Percentiles rank a stretch among this genome's conserved stretches.
These are phyloP conservation scores for Pseudonitzschia delicatissima DNA, from an alignment of 108 stramenopile species.

Conservation along the genomic window DNA sequence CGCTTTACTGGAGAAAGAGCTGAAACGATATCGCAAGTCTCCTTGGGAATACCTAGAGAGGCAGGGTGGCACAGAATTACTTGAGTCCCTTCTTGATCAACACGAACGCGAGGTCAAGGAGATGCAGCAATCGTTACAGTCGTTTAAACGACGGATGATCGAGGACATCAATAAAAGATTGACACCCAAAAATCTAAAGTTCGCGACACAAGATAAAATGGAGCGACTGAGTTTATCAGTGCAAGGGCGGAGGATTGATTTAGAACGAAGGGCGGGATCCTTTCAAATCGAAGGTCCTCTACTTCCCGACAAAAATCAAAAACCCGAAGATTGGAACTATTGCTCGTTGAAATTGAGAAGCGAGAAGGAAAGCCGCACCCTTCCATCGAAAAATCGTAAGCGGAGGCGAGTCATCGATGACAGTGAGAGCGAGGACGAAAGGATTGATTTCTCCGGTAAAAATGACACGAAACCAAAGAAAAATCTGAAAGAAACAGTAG, in stretches of 20 bases:
- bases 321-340: constrained; percentile 41
- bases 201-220: constrained; percentile 54
- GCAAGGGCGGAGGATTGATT: constrained; percentile 16
- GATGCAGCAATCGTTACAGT: constrained; percentile 25
- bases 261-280: constrained; percentile 45
- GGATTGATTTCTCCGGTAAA: not conserved
- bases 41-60: constrained; percentile 45
- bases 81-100: constrained; percentile 49
- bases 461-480: not conserved
- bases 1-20: constrained; percentile 13
- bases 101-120: constrained; percentile 35
- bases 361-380: constrained; percentile 16
- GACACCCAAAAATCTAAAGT: constrained; percentile 29
- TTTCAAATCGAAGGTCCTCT: constrained; percentile 50
- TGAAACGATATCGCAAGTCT: constrained; percentile 22
- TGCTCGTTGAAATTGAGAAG: constrained; percentile 1
- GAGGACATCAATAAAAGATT: constrained; percentile 29
- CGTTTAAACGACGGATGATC: constrained; percentile 25
- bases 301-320: constrained; percentile 43
- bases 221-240: constrained; percentile 42
- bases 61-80: constrained; percentile 26
- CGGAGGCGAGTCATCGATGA: constrained; percentile 5
- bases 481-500: not conserved
- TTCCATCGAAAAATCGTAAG: constrained; percentile 8
- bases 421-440: constrained; percentile 27